Conservation (phyloP, 306 rosid genomes). For the Vigna radiata region DNA sequence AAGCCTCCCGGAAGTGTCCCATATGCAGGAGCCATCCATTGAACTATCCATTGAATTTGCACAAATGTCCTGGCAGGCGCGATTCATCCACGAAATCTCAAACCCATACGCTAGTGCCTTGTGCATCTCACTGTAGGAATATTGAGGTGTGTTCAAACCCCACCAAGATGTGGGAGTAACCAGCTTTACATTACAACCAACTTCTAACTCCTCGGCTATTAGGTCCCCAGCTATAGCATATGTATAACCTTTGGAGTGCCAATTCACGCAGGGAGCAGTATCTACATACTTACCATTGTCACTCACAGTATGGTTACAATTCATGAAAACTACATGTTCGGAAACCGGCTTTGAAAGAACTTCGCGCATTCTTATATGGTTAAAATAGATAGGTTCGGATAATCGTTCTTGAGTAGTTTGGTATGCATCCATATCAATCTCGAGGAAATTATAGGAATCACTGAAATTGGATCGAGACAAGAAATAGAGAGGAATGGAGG, state of each 20-base stretch:
- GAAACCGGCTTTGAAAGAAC: neutral
- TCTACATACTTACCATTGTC: neutral
- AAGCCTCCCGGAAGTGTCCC: neutral
- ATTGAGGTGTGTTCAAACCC: neutral
- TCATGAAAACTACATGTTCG: neutral
- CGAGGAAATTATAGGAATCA: neutral
- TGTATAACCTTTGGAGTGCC: neutral
- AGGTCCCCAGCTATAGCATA: neutral
- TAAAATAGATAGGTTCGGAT: neutral
- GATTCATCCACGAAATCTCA: neutral
- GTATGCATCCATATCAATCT: neutral
- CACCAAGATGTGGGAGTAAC: neutral
- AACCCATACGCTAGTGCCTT: neutral
- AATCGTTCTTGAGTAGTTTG: neutral
- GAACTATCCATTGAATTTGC: neutral
- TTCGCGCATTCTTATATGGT: fast-evolving
- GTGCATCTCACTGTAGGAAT: neutral
- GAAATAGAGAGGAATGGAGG: neutral
- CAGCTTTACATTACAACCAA: neutral
- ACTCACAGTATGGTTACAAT: neutral
- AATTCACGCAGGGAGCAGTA: neutral
- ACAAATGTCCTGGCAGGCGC: neutral
- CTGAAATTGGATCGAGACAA: neutral
- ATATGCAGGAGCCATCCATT: neutral
- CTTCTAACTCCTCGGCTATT: neutral